Conservation (phyloP, 192 early-diverging fungal species). For the Entrophospora sp. region DNA sequence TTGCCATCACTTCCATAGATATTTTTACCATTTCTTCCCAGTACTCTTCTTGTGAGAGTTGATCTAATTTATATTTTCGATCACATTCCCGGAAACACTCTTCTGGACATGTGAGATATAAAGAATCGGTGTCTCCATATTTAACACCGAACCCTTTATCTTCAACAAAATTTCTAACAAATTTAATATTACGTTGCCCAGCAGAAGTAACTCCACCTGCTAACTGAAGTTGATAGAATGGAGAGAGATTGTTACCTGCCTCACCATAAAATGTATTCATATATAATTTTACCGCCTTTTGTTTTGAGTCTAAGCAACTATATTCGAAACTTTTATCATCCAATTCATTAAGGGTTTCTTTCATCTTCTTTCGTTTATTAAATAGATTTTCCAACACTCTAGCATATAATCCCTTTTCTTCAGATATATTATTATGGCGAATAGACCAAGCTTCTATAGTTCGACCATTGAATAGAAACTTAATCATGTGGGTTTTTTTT, state of each 20-base stretch:
- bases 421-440: not conserved
- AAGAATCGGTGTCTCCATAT: no score
- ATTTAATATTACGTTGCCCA: not conserved
- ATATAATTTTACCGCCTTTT: not conserved
- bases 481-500: not conserved
- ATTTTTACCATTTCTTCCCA: not conserved
- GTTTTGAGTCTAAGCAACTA: not conserved
- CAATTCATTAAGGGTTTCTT: not conserved
- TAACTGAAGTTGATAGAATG: not conserved
- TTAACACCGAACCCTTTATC: not conserved
- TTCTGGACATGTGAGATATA: constrained; percentile 1
- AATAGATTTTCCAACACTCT: not conserved
- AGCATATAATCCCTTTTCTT: not conserved
- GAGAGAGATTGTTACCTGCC: not conserved
- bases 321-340: constrained; percentile 13
- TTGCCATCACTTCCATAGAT: constrained; percentile 3
- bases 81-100: not conserved
- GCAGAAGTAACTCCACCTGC: not conserved
- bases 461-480: constrained; percentile 6
- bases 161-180: not conserved
- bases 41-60: constrained; percentile 6
- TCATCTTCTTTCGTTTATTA: not conserved
- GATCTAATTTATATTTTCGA: not conserved
- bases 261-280: constrained; percentile 12
- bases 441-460: not conserved